phyloP scores from a whole-genome alignment of 2,329 filamentous ascomycete species.

The Ascochyta viciae-villosae region DNA sequence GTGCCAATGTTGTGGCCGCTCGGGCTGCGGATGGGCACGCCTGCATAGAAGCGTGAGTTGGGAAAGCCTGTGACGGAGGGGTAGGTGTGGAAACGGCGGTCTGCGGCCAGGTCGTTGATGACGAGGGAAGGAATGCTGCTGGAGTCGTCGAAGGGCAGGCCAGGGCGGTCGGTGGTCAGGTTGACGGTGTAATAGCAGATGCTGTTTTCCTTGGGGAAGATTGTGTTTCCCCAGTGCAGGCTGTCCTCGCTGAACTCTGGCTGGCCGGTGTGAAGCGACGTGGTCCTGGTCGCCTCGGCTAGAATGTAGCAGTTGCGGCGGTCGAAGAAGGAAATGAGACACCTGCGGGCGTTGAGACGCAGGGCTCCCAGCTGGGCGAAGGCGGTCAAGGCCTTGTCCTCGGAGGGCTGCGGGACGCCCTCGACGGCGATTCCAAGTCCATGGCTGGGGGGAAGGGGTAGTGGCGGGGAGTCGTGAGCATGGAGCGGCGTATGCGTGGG shows the following conservation, averaged over 20 bases:
- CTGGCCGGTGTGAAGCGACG: conserved; percentile 38
- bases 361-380: conserved; percentile 50
- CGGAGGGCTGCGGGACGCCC: conserved; percentile 22
- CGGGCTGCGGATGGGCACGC: conserved; percentile 67
- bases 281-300: conserved; percentile 43
- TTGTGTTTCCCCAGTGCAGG: conserved; percentile 44
- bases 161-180: conserved; percentile 26
- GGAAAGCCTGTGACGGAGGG: conserved; percentile 43
- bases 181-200: conserved; percentile 47
- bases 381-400: conserved; percentile 47
- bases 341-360: conserved; percentile 45
- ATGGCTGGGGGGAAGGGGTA: conserved; percentile 9
- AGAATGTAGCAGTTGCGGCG: conserved; percentile 47
- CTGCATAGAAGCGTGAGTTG: conserved; percentile 59
- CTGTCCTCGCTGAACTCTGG: conserved; percentile 36
- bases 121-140: conserved; percentile 37
- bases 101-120: conserved; percentile 41
- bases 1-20: conserved; percentile 66
- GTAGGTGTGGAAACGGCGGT: conserved; percentile 49
- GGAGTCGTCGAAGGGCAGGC: conserved; percentile 24
- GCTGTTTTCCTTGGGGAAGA: conserved; percentile 43
- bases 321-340: conserved; percentile 50
- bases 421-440: conserved; percentile 15
- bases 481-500: too few relatives aligned
- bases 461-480: conserved; percentile 18